phyloP scores from a whole-genome alignment of 257 asterid species.

The Salvia rosmarinus region DNA sequence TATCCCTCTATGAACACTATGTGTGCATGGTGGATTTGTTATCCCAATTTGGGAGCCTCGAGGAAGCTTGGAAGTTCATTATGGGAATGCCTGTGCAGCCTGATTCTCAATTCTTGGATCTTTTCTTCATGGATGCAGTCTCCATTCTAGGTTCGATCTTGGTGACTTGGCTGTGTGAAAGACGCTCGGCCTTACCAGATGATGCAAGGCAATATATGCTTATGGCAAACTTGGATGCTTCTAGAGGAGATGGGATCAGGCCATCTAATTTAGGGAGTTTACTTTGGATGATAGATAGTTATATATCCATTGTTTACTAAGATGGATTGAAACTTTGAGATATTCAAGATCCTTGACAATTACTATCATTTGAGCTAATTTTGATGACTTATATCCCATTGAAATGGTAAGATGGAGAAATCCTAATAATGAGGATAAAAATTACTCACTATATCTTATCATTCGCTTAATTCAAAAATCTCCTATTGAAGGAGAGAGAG shows the following conservation, averaged over 20 bases:
- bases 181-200: conserved; percentile 50
- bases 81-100: conserved; percentile 53
- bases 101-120: conserved; percentile 48
- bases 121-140: conserved; percentile 56
- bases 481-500: too few relatives aligned
- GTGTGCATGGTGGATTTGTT: conserved; percentile 61
- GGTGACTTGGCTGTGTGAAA: conserved; percentile 55
- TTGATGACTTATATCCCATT: too few relatives aligned
- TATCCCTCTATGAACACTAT: conserved; percentile 56
- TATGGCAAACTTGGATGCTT: conserved; percentile 53
- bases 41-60: conserved; percentile 58
- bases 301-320: too few relatives aligned
- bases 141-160: conserved; percentile 54
- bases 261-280: too few relatives aligned
- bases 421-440: too few relatives aligned
- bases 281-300: too few relatives aligned
- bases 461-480: too few relatives aligned
- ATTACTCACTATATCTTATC: too few relatives aligned
- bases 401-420: too few relatives aligned
- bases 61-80: conserved; percentile 60
- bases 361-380: too few relatives aligned
- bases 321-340: too few relatives aligned
- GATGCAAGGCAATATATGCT: conserved; percentile 57
- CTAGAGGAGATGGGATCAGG: conserved; percentile 55
- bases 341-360: too few relatives aligned